Evolutionary conservation across 805 yeast genomes (phyloP).

Genomic region (Saturnispora gosingensis): DNA sequence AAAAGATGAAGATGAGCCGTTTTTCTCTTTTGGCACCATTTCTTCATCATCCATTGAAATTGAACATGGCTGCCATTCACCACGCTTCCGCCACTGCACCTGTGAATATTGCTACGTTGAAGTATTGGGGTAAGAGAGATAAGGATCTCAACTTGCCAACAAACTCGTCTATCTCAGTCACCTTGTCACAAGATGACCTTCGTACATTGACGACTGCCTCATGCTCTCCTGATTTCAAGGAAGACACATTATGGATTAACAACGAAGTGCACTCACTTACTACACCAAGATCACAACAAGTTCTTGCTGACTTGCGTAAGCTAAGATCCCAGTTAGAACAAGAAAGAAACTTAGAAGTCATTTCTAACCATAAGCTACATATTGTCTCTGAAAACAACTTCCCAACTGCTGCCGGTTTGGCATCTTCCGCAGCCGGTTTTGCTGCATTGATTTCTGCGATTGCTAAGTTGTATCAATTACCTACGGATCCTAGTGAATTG

Average conservation of each 20-base stretch:
- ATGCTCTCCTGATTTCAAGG: slow-evolving; percentile 43
- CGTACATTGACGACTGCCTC: slow-evolving; percentile 88
- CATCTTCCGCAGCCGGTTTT: slow-evolving; percentile 97
- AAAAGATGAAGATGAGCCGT: not conserved
- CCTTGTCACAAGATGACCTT: slow-evolving; percentile 83
- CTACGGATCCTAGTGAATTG: slow-evolving; percentile 76
- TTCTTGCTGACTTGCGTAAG: slow-evolving; percentile 64
- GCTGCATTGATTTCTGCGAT: slow-evolving; percentile 92
- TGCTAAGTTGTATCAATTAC: slow-evolving; percentile 74
- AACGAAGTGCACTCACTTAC: slow-evolving; percentile 70
- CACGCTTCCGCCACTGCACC: slow-evolving; percentile 90
- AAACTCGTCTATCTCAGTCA: slow-evolving; percentile 90
- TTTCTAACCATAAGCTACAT: slow-evolving; percentile 58
- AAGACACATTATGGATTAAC: slow-evolving; percentile 76
- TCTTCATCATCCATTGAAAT: not conserved
- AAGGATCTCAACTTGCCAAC: slow-evolving; percentile 84
- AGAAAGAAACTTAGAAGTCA: slow-evolving; percentile 47
- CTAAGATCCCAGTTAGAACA: slow-evolving; percentile 57
- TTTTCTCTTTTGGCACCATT: not conserved
- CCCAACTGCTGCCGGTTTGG: slow-evolving; percentile 98
- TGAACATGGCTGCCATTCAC: slow-evolving; percentile 31
- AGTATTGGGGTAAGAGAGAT: slow-evolving; percentile 99
- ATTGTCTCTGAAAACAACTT: slow-evolving; percentile 92
- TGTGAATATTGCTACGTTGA: slow-evolving; percentile 94
- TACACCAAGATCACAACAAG: slow-evolving; percentile 56